Evolutionary conservation across 2,329 filamentous ascomycete genomes (phyloP).

Genomic region (Xylariaceae sp.): DNA sequence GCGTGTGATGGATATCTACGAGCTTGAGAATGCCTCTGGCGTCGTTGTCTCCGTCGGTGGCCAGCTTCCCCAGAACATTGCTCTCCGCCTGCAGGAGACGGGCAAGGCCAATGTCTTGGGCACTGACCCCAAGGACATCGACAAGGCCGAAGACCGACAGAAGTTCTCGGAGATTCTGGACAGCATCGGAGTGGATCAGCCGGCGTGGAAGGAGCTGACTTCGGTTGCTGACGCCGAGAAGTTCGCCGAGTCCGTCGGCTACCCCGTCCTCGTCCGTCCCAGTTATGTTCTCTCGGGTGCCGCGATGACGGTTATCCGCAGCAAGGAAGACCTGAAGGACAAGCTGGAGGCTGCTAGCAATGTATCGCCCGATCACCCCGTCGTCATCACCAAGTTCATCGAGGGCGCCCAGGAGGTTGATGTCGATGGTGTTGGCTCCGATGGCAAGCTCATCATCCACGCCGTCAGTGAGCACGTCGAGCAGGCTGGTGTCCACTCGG

Average conservation of each 20-base stretch:
- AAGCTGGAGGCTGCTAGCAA: conserved; percentile 87
- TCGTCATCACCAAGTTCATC: conserved; percentile 98
- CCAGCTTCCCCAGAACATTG: conserved; percentile 96
- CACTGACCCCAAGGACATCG: conserved; percentile 88
- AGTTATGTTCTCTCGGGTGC: conserved; percentile 95
- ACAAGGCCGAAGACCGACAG: conserved; percentile 95
- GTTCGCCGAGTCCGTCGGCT: conserved; percentile 80
- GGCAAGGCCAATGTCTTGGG: conserved; percentile 88
- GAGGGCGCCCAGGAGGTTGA: conserved; percentile 96
- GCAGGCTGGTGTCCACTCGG: conserved; percentile 95
- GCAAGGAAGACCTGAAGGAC: conserved; percentile 82
- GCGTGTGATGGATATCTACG: conserved; percentile 98
- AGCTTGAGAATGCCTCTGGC: conserved; percentile 76
- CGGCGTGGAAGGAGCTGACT: conserved; percentile 94
- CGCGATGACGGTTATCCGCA: conserved; percentile 95
- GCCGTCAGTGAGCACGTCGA: conserved; percentile 95
- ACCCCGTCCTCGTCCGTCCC: conserved; percentile 91
- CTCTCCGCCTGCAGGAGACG: conserved; percentile 83
- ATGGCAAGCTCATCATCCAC: conserved; percentile 83
- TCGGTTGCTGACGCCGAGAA: conserved; percentile 81
- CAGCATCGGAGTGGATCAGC: conserved; percentile 93
- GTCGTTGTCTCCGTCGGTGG: conserved; percentile 95
- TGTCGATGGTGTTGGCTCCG: conserved; percentile 83
- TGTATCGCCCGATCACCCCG: conserved; percentile 93
- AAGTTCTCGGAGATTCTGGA: conserved; percentile 98